Conservation (phyloP, 1,284 basidiomycete genomes). For the Retiboletus flavoniger region DNA sequence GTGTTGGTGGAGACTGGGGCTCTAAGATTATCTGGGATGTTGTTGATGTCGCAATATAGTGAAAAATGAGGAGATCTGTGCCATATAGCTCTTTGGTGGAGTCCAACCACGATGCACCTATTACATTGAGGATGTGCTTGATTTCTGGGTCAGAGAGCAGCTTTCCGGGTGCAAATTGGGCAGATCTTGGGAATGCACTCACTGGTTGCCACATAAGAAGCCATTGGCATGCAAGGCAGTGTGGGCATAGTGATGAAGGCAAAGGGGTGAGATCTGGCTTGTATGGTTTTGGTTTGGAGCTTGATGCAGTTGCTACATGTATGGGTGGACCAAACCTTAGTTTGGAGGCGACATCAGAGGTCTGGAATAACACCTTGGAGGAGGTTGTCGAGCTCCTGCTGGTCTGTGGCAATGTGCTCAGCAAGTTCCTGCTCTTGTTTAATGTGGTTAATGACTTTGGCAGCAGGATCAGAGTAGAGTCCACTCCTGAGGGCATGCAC, state of each 20-base stretch:
- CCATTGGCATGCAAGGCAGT: slow-evolving; percentile 22
- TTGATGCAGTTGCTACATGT: background rate
- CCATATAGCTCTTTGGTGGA: slow-evolving; percentile 19
- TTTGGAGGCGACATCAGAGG: background rate
- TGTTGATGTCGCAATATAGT: slow-evolving; percentile 31
- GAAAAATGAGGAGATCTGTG: slow-evolving; percentile 24
- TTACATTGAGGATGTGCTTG: slow-evolving; percentile 17
- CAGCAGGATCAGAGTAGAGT: too few relatives aligned
- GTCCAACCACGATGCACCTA: slow-evolving; percentile 4
- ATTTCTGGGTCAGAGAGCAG: background rate
- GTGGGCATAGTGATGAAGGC: background rate
- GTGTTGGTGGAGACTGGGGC: background rate
- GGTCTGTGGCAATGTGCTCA: background rate
- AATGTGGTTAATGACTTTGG: background rate
- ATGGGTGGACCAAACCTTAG: background rate
- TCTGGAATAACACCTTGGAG: background rate
- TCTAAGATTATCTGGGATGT: background rate
- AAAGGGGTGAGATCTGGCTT: background rate
- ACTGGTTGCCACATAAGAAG: background rate
- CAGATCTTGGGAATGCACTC: background rate
- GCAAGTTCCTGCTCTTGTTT: background rate
- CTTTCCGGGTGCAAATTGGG: background rate
- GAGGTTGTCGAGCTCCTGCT: background rate
- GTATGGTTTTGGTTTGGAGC: background rate
- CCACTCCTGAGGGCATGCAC: too few relatives aligned